Conservation (phyloP, 2,329 filamentous ascomycete genomes). For the Alternaria gaisen region DNA sequence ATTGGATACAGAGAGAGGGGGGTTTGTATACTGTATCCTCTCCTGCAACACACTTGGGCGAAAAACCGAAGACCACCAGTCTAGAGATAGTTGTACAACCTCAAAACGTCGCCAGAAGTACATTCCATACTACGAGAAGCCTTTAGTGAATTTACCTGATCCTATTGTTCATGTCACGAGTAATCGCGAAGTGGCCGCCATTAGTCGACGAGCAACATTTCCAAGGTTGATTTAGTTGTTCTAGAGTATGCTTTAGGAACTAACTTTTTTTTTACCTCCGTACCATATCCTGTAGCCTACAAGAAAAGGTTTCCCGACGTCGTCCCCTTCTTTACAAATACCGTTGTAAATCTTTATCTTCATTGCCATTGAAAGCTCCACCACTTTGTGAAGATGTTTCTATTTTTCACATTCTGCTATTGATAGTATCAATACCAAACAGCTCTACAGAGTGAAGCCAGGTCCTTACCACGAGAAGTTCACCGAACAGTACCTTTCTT, state of each 20-base stretch:
- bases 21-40: neutral
- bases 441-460: neutral
- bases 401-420: neutral
- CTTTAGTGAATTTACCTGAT: conserved; percentile 34
- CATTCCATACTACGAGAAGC: conserved; percentile 32
- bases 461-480: neutral
- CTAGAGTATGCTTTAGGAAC: neutral
- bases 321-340: no score
- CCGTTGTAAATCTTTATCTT: neutral
- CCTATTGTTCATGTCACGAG: conserved; percentile 24
- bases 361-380: neutral
- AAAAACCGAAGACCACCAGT: neutral
- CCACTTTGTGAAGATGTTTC: neutral
- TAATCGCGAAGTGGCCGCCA: conserved; percentile 21
- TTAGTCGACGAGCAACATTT: neutral
- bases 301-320: neutral
- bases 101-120: conserved; percentile 1
- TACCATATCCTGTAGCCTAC: neutral
- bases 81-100: neutral
- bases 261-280: neutral
- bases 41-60: neutral
- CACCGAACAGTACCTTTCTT: neutral
- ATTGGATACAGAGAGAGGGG: neutral
- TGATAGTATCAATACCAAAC: neutral
- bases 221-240: neutral